Evolutionary conservation across 768 basidiomycete genomes (phyloP).

Genomic region (Termitomyces sp.): DNA sequence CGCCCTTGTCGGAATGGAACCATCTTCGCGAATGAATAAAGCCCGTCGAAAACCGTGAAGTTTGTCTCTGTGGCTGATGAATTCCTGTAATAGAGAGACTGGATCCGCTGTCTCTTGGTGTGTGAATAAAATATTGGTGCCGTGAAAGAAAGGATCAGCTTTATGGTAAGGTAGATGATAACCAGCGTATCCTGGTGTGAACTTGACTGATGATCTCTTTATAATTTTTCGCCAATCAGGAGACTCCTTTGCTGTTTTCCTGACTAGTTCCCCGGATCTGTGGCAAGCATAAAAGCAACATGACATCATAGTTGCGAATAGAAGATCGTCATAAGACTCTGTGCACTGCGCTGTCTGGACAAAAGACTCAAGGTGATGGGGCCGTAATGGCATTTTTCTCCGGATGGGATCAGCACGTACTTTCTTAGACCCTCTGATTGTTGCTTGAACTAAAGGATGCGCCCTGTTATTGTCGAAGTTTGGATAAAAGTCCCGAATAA

Average conservation of each 20-base stretch:
- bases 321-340: neutral
- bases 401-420: conserved; percentile 17
- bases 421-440: conserved; percentile 16
- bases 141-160: conserved; percentile 23
- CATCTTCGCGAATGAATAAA: conserved; percentile 19
- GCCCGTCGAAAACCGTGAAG: conserved; percentile 12
- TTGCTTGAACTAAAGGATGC: conserved; percentile 9
- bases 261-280: neutral
- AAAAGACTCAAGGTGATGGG: conserved; percentile 15
- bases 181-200: no score
- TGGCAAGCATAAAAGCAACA: conserved; percentile 27
- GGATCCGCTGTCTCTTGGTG: conserved; percentile 16
- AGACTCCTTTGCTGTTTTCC: conserved; percentile 16
- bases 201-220: conserved; percentile 19
- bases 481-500: conserved; percentile 18
- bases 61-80: conserved; percentile 9
- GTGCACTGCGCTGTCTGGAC: conserved; percentile 1
- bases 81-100: conserved; percentile 15
- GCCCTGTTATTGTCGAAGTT: conserved; percentile 12
- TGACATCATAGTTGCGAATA: conserved; percentile 19
- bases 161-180: conserved; percentile 24
- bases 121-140: conserved; percentile 20
- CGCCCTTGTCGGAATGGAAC: conserved; percentile 16
- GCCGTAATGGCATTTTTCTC: conserved; percentile 17
- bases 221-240: conserved; percentile 25